These are phyloP conservation scores for Daldinia loculata DNA, from an alignment of 495 filamentous ascomycete species.

Conservation along the genomic window DNA sequence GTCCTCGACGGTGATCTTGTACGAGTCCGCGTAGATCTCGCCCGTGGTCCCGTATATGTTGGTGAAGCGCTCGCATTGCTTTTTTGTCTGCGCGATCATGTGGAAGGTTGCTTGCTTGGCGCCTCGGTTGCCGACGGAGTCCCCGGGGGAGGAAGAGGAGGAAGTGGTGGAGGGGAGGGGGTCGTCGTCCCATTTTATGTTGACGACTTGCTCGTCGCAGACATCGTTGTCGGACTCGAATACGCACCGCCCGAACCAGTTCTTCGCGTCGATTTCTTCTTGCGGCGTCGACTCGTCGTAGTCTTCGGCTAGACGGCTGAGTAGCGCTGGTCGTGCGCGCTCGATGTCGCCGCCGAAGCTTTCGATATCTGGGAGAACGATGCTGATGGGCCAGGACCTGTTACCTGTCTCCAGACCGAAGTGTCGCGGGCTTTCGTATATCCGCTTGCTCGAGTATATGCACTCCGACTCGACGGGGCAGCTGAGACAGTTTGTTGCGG, in stretches of 20 bases:
- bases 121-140: conserved; percentile 56
- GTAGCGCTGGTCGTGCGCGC: conserved; percentile 51
- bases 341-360: conserved; percentile 62
- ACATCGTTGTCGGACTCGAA: conserved; percentile 92
- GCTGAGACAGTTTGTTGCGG: conserved; percentile 86
- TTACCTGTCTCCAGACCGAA: conserved; percentile 62
- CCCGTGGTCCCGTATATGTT: conserved; percentile 84
- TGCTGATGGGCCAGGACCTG: conserved; percentile 81
- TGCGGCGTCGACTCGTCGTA: conserved; percentile 64
- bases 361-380: conserved; percentile 92
- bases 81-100: conserved; percentile 91
- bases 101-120: conserved; percentile 90
- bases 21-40: conserved; percentile 82
- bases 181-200: conserved; percentile 82
- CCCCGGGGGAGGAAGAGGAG: neutral
- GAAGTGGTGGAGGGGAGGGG: conserved; percentile 38
- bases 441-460: conserved; percentile 80
- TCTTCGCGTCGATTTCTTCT: conserved; percentile 64
- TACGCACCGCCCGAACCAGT: conserved; percentile 95
- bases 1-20: conserved; percentile 69
- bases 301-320: conserved; percentile 68
- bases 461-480: conserved; percentile 76
- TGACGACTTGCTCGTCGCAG: conserved; percentile 90
- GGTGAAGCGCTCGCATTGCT: conserved; percentile 83
- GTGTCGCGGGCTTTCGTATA: conserved; percentile 69